Conservation (phyloP, 164 flowering plant genomes). For the Magnolia officinalis region DNA sequence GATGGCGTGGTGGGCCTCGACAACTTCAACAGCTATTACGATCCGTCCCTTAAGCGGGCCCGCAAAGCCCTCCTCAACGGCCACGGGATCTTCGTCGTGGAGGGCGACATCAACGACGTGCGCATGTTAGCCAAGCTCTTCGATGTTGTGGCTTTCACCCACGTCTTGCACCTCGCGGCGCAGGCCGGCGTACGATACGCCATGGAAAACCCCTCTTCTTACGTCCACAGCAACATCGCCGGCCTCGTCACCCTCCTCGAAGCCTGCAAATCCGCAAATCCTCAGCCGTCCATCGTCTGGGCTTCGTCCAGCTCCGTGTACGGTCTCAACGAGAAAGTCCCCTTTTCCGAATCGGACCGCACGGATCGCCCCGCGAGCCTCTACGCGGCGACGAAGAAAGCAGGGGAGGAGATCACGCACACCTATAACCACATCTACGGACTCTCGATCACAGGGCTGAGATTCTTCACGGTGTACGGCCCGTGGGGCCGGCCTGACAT, state of each 20-base stretch:
- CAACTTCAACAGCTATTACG: slow-evolving; percentile 25
- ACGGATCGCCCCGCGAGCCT: slow-evolving; percentile 20
- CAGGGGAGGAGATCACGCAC: slow-evolving; percentile 26
- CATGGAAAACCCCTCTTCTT: slow-evolving; percentile 19
- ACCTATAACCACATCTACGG: slow-evolving; percentile 26
- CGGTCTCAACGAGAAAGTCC: slow-evolving; percentile 23
- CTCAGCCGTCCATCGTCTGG: slow-evolving; percentile 25
- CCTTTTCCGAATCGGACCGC: slow-evolving; percentile 21
- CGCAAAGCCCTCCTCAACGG: slow-evolving; percentile 11
- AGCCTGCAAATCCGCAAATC: slow-evolving; percentile 18
- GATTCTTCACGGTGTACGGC: slow-evolving; percentile 25
- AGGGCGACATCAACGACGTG: slow-evolving; percentile 21
- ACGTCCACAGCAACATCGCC: slow-evolving; percentile 24
- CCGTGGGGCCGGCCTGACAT: slow-evolving; percentile 26
- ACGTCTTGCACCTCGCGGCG: slow-evolving; percentile 23
- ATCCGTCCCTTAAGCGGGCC: slow-evolving; percentile 21
- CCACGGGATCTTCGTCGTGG: slow-evolving; percentile 23
- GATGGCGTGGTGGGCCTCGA: slow-evolving; percentile 28
- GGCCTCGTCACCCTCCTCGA: slow-evolving; percentile 18
- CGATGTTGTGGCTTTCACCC: slow-evolving; percentile 23
- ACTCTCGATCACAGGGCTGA: slow-evolving; percentile 18
- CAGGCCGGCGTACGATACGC: slow-evolving; percentile 28
- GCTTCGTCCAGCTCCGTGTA: slow-evolving; percentile 25
- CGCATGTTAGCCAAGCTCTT: slow-evolving; percentile 19
- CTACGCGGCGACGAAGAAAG: slow-evolving; percentile 23